Conservation (phyloP, 495 filamentous ascomycete species). For the Aspergillus olivimuriae region DNA sequence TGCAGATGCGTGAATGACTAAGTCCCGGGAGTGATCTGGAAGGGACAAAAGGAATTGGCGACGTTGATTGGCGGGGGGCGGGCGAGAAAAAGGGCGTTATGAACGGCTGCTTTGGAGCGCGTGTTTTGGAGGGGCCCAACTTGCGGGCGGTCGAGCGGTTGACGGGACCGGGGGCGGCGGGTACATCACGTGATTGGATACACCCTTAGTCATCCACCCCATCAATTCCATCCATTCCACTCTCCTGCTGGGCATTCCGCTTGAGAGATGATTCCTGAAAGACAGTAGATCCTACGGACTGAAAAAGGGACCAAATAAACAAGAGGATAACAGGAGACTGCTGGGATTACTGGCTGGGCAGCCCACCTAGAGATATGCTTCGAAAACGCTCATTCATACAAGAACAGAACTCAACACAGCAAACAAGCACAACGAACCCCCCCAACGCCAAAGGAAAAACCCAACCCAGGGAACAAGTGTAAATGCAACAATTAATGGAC, state of each 20-base stretch:
- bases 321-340: too few relatives aligned
- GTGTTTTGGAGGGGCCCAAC: slow-evolving; percentile 16
- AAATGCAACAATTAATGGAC: not conserved
- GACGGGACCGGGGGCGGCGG: not conserved
- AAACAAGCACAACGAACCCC: too few relatives aligned
- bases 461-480: not conserved
- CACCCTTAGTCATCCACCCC: too few relatives aligned
- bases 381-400: too few relatives aligned
- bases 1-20: slow-evolving; percentile 24
- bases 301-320: too few relatives aligned
- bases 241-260: too few relatives aligned
- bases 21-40: slow-evolving; percentile 13
- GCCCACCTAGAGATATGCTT: too few relatives aligned
- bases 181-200: slow-evolving; percentile 3
- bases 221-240: too few relatives aligned
- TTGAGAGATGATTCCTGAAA: too few relatives aligned
- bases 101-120: slow-evolving; percentile 35
- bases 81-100: slow-evolving; percentile 37
- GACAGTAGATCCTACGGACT: too few relatives aligned
- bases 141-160: not conserved
- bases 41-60: slow-evolving; percentile 22
- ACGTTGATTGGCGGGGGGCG: slow-evolving; percentile 36
- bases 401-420: too few relatives aligned
- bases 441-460: not conserved
- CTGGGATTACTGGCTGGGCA: too few relatives aligned